Percentiles rank a stretch among this genome's conserved stretches.
These are phyloP conservation scores for Lecanicillium sp. DNA, from an alignment of 2,329 filamentous ascomycete species.

Conservation along the genomic window DNA sequence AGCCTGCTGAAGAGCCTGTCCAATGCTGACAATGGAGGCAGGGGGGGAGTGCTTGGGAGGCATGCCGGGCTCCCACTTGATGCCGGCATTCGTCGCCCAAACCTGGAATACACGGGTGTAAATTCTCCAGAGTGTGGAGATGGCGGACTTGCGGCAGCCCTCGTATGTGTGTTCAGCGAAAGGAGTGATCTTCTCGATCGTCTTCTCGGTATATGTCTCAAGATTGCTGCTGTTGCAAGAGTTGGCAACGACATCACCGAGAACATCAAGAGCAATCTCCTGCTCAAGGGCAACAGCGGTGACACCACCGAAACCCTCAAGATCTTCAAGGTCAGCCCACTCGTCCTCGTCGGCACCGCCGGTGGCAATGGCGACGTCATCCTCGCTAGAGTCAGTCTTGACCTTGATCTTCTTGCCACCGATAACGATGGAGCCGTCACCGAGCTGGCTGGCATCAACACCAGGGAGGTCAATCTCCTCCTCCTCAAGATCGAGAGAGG, in stretches of 20 bases:
- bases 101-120: constrained; percentile 88
- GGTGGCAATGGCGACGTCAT: constrained; percentile 50
- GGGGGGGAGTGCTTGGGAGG: constrained; percentile 77
- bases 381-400: constrained; percentile 47
- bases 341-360: constrained; percentile 55
- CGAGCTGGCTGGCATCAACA: constrained; percentile 49
- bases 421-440: constrained; percentile 69
- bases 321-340: constrained; percentile 74
- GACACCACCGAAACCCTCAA: constrained; percentile 76
- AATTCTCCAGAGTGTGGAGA: constrained; percentile 87
- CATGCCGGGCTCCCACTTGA: constrained; percentile 86
- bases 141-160: constrained; percentile 84
- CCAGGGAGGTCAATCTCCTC: constrained; percentile 79
- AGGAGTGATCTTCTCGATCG: constrained; percentile 72
- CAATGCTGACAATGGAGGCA: constrained; percentile 74
- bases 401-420: constrained; percentile 83
- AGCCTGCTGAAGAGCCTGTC: constrained; percentile 75
- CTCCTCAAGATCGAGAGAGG: constrained; percentile 80
- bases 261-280: constrained; percentile 91
- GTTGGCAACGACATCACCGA: constrained; percentile 87
- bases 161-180: constrained; percentile 88
- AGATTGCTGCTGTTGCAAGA: constrained; percentile 68
- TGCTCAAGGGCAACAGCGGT: constrained; percentile 92
- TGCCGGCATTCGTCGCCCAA: constrained; percentile 65
- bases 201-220: constrained; percentile 81